phyloP scores from a whole-genome alignment of 257 asterid species.

The Thymus mandschuricus region DNA sequence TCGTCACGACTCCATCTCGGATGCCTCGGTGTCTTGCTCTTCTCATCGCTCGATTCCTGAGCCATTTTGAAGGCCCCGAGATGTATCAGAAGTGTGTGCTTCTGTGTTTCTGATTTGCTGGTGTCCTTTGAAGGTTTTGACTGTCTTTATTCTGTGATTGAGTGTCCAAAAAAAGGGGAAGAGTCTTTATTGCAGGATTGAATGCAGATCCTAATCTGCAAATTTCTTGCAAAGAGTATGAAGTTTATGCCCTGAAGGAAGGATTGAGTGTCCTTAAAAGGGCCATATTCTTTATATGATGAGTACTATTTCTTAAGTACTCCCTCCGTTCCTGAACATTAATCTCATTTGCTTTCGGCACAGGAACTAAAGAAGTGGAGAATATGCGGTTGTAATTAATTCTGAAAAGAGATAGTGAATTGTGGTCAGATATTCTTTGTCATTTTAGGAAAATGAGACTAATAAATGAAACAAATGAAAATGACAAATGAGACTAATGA shows the following conservation, averaged over 20 bases:
- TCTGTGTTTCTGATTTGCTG: background rate
- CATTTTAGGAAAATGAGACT: no score
- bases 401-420: no score
- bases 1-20: slow-evolving; percentile 84
- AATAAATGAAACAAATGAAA: no score
- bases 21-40: slow-evolving; percentile 51
- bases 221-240: slow-evolving; percentile 15
- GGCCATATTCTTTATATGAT: slow-evolving; percentile 18
- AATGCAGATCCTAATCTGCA: background rate
- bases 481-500: no score
- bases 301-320: slow-evolving; percentile 6
- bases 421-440: no score
- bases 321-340: no score
- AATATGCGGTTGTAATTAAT: no score
- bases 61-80: slow-evolving; percentile 31
- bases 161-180: slow-evolving; percentile 35
- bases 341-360: no score
- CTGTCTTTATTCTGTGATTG: slow-evolving; percentile 14
- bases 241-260: no score
- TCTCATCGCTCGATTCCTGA: slow-evolving; percentile 36
- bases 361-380: no score
- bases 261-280: background rate
- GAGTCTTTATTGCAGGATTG: no score
- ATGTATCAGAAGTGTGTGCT: no score
- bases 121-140: background rate